Base-by-base conservation (phyloP, 208 protist genomes). In the Trypanosoma cruzi region DNA sequence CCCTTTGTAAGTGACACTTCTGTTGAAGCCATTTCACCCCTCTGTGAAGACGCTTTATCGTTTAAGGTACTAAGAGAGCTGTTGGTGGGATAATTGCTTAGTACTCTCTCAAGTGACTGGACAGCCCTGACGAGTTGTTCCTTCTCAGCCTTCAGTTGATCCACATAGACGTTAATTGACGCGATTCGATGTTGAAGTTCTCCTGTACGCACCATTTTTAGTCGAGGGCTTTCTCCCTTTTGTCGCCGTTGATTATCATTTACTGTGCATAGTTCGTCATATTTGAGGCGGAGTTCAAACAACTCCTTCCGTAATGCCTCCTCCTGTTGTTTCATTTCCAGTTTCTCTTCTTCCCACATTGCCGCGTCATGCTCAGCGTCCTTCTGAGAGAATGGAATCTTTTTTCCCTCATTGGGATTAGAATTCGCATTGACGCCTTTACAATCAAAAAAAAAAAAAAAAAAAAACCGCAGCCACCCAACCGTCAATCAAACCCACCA, bases 291-390 rank as follows among this genome's bases (percentile, higher is more conserved):
- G 14, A 59, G 3, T 59, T n/a, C 31, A 53, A 24, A 32, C 4
- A 62, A 56, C 29, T 54, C 64, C 13, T 57, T 16, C 48, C 22
- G 64, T 16, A 66, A 49, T 58, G 32, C 3, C 14, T 54, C 61
- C 16, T 29, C 26, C 26, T 52, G 46, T 14, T 54, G 46, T 57
- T 53, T 66, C 28, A 66, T 42, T 49, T 54, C 46, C n/a, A 34
- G 28, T 57, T 58, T 54, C 37, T 66, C 34, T 7, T 52, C 46
- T 52, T 46, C 53, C 61, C 61, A 66, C 26, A 6, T 57, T 52
- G 32, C 10, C 10, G 11, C 5, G 32, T 44, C 32, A 42, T 58
- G 14, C 18, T 54, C 61, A 40, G n/a, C 22, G n/a, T 3, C 14
- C 26, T 28, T 44, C 37, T 44, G 37, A 44, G n/a, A n/a, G n/a